These are phyloP conservation scores for Penicillium sp. DNA, from an alignment of 2,329 filamentous ascomycete genomes.

Conservation along the genomic window DNA sequence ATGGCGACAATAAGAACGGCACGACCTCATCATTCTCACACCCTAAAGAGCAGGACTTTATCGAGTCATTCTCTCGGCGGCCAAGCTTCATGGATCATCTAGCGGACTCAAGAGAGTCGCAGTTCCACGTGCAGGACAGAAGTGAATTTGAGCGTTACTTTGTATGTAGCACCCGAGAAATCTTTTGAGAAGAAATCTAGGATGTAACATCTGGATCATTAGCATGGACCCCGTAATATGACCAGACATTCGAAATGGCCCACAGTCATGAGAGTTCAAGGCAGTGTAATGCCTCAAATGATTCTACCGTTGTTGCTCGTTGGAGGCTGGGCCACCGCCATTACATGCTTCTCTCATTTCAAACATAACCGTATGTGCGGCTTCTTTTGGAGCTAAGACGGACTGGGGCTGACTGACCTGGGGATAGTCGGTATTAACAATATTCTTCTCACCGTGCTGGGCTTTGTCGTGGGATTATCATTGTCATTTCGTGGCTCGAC, in stretches of 20 bases:
- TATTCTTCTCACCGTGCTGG: conserved; percentile 71
- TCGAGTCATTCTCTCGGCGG: conserved; percentile 30
- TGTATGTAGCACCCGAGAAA: conserved; percentile 34
- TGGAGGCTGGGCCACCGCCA: conserved; percentile 64
- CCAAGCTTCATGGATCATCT: conserved; percentile 39
- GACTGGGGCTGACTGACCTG: conserved; percentile 3
- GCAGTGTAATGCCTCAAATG: conserved; percentile 73
- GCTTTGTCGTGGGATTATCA: conserved; percentile 77
- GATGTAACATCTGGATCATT: conserved; percentile 6
- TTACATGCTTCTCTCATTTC: conserved; percentile 59
- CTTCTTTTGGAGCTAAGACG: too few relatives aligned
- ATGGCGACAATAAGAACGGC: neutral
- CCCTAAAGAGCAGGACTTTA: conserved; percentile 27
- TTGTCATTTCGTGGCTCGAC: conserved; percentile 76
- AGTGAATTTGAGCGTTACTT: conserved; percentile 64
- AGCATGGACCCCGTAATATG: conserved; percentile 63
- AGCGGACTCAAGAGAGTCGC: conserved; percentile 33
- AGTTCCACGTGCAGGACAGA: conserved; percentile 34
- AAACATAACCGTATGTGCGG: conserved; percentile 43
- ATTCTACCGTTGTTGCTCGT: conserved; percentile 68
- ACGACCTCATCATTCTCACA: neutral
- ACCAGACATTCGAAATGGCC: conserved; percentile 76
- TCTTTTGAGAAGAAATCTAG: neutral
- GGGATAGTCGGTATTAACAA: conserved; percentile 60
- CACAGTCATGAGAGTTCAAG: conserved; percentile 72